Evolutionary conservation across 1,284 basidiomycete species (phyloP).

Genomic region (Sphaerobolus stellatus): DNA sequence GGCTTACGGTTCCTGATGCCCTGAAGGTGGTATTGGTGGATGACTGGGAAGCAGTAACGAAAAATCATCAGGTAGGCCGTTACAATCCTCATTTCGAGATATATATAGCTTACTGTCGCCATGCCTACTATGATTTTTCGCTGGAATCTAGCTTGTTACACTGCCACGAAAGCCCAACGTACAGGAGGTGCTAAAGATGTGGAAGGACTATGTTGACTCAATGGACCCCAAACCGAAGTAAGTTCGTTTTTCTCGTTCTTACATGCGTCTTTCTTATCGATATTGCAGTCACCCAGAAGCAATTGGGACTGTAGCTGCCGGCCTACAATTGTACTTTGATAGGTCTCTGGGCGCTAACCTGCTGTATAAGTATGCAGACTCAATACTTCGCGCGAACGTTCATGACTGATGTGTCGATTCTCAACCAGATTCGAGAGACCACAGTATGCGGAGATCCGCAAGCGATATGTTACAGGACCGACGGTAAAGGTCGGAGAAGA

Average conservation of each 20-base stretch:
- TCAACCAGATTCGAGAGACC: slow-evolving; percentile 77
- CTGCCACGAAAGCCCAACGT: slow-evolving; percentile 86
- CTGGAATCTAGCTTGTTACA: slow-evolving; percentile 69
- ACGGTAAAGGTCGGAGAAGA: slow-evolving; percentile 68
- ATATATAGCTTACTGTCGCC: background rate
- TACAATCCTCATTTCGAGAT: too few species aligned
- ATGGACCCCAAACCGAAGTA: slow-evolving; percentile 52
- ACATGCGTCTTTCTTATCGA: background rate
- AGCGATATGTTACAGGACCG: slow-evolving; percentile 71
- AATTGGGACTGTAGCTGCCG: slow-evolving; percentile 81
- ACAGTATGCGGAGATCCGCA: slow-evolving; percentile 85
- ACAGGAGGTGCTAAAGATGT: slow-evolving; percentile 76
- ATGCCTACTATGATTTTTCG: background rate
- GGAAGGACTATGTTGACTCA: slow-evolving; percentile 61
- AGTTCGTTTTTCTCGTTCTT: slow-evolving; percentile 19
- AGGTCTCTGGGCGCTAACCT: slow-evolving; percentile 87
- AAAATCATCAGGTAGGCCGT: slow-evolving; percentile 76
- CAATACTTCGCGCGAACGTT: background rate
- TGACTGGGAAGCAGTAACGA: slow-evolving; percentile 98
- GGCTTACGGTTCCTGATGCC: slow-evolving; percentile 84
- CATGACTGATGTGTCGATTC: background rate
- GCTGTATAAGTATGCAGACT: slow-evolving; percentile 63
- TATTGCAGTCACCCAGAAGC: slow-evolving; percentile 52
- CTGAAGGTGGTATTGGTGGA: slow-evolving; percentile 92
- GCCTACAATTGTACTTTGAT: slow-evolving; percentile 94